Conservation (phyloP, 352 stramenopile genomes). For the Globisporangium abappressorium region DNA sequence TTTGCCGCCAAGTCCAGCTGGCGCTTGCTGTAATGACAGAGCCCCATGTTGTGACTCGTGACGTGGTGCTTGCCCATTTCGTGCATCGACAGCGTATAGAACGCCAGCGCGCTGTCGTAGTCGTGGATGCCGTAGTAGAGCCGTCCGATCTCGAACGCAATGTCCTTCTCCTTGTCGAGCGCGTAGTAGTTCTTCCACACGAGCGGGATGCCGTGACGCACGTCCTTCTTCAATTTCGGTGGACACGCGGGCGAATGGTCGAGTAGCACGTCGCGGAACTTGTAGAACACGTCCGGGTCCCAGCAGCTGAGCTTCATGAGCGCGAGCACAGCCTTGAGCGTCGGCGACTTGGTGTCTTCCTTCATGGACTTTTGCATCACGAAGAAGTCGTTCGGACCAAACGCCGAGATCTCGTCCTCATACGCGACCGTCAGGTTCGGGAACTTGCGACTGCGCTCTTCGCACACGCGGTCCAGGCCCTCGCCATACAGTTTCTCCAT, state of each 20-base stretch:
- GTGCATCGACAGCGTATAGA: constrained; percentile 83
- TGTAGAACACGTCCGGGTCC: constrained; percentile 96
- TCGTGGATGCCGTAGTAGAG: constrained; percentile 93
- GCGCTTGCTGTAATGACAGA: constrained; percentile 92
- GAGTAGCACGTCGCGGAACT: constrained; percentile 91
- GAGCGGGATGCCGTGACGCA: constrained; percentile 79
- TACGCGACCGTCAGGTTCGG: constrained; percentile 77
- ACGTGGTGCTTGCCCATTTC: constrained; percentile 94
- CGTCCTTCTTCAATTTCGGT: constrained; percentile 72
- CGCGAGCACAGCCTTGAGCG: constrained; percentile 85
- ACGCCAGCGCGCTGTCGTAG: constrained; percentile 88
- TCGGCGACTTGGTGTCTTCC: constrained; percentile 77
- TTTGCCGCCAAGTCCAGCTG: constrained; percentile 55
- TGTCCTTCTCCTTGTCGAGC: constrained; percentile 92
- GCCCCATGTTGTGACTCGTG: constrained; percentile 95
- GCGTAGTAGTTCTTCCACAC: constrained; percentile 93
- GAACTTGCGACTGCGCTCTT: constrained; percentile 54
- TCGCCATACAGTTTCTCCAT: constrained; percentile 49
- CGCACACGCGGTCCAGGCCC: constrained; percentile 59
- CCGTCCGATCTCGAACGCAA: constrained; percentile 88
- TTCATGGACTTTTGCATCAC: constrained; percentile 90
- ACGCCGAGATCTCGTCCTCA: constrained; percentile 81
- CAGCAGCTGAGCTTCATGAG: constrained; percentile 91
- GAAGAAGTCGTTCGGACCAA: constrained; percentile 95
- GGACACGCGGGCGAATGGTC: constrained; percentile 73